Percentiles rank a stretch among this genome's conserved stretches.
Conservation (phyloP, 139 green algal genomes). For the Eudorina sp. region DNA sequence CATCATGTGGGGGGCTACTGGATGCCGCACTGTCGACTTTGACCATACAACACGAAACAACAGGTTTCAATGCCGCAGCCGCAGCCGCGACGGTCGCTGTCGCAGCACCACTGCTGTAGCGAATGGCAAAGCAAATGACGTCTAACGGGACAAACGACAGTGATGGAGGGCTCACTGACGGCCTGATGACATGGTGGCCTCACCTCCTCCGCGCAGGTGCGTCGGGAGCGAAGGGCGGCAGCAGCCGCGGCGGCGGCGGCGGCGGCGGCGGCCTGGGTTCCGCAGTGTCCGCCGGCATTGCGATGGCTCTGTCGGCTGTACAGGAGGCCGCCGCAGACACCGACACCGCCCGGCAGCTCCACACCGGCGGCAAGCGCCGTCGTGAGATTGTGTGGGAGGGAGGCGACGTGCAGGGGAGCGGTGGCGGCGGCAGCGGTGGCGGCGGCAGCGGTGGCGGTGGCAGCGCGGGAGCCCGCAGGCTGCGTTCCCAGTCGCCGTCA, state of each 20-base stretch:
- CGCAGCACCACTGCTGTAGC: no score
- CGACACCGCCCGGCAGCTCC: neutral
- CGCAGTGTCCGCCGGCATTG: constrained; percentile 9
- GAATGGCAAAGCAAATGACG: no score
- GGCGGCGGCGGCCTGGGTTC: neutral
- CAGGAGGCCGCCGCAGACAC: neutral
- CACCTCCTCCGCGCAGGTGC: constrained; percentile 1
- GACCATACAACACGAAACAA: no score
- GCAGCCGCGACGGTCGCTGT: no score
- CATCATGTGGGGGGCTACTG: no score
- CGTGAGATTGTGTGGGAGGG: neutral
- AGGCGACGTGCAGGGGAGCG: neutral
- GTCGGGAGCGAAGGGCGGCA: neutral
- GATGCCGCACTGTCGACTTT: no score
- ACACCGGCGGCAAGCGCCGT: constrained; percentile 13
- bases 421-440: no score
- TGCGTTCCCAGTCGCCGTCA: neutral
- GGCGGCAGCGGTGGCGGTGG: no score
- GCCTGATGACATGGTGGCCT: no score
- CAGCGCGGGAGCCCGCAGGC: neutral
- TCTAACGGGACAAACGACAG: no score
- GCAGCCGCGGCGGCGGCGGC: neutral
- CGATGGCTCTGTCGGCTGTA: constrained; percentile 11
- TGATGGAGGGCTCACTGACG: no score
- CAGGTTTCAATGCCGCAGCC: no score